phyloP scores from a whole-genome alignment of 495 filamentous ascomycete species.

The Penicillium psychrofluorescens region DNA sequence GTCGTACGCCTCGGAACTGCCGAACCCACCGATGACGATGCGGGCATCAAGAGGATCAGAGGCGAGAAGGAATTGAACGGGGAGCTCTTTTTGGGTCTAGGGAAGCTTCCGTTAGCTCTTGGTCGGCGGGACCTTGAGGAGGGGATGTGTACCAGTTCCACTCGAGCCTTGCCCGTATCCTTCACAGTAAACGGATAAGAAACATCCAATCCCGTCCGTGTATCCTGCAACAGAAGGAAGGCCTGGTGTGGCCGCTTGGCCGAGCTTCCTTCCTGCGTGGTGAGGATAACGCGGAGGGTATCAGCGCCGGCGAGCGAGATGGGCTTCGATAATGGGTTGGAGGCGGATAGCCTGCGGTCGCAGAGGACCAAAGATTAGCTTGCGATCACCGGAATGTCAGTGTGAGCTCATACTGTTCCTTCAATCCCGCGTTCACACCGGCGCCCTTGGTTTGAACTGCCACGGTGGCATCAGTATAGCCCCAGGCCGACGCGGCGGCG shows the following conservation, averaged over 20 bases:
- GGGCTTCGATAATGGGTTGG: constrained; percentile 54
- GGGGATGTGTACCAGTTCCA: constrained; percentile 67
- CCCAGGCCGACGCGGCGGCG: constrained; percentile 68
- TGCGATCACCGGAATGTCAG: not conserved
- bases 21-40: constrained; percentile 82
- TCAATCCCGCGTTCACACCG: constrained; percentile 54
- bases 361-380: constrained; percentile 7
- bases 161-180: constrained; percentile 75
- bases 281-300: constrained; percentile 74
- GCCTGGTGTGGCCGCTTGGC: constrained; percentile 86
- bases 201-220: constrained; percentile 70
- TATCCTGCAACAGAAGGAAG: constrained; percentile 75
- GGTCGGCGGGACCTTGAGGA: too few relatives aligned
- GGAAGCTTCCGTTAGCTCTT: not conserved
- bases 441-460: constrained; percentile 65
- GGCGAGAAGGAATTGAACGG: constrained; percentile 67
- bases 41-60: constrained; percentile 63
- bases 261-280: constrained; percentile 69
- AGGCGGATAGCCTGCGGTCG: constrained; percentile 50
- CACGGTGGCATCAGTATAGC: constrained; percentile 78
- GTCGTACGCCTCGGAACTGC: constrained; percentile 58
- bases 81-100: constrained; percentile 85
- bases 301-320: constrained; percentile 62
- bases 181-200: constrained; percentile 81
- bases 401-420: constrained; percentile 55